Percentiles rank a stretch among this genome's conserved stretches.
Conservation (phyloP, 108 stramenopile genomes). For the Aureococcus anophagefferens region DNA sequence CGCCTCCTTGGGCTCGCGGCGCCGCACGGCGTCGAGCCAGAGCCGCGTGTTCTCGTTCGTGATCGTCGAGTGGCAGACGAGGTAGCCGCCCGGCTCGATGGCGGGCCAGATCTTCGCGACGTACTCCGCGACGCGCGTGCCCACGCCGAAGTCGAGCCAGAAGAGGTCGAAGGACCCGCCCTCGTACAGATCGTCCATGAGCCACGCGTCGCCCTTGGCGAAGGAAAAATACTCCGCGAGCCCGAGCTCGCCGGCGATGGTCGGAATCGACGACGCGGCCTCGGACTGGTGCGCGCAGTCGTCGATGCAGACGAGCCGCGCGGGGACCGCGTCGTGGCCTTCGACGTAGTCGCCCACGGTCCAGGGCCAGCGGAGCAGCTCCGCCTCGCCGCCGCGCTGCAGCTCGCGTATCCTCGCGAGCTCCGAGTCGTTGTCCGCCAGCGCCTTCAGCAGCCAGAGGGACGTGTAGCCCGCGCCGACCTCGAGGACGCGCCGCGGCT, state of each 20-base stretch:
- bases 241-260: conserved; percentile 54
- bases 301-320: conserved; percentile 57
- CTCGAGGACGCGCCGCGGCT: conserved; percentile 54
- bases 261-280: conserved; percentile 54
- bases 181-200: conserved; percentile 36
- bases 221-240: conserved; percentile 54
- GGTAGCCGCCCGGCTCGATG: conserved; percentile 60
- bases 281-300: conserved; percentile 69
- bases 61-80: conserved; percentile 63
- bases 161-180: conserved; percentile 53
- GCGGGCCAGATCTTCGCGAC: conserved; percentile 40
- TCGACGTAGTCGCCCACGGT: conserved; percentile 22
- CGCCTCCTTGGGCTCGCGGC: conserved; percentile 16
- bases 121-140: conserved; percentile 57
- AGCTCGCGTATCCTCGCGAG: conserved; percentile 44
- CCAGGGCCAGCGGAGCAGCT: conserved; percentile 62
- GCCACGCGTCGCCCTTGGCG: conserved; percentile 60
- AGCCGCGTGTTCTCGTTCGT: conserved; percentile 59
- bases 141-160: conserved; percentile 81
- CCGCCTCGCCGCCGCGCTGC: conserved; percentile 35
- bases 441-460: conserved; percentile 60
- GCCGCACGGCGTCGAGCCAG: conserved; percentile 57
- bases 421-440: conserved; percentile 69
- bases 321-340: conserved; percentile 23
- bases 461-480: conserved; percentile 75